Percentiles rank a stretch among this genome's conserved stretches.
Conservation (phyloP, 768 basidiomycete species). For the Suillus subaureus region DNA sequence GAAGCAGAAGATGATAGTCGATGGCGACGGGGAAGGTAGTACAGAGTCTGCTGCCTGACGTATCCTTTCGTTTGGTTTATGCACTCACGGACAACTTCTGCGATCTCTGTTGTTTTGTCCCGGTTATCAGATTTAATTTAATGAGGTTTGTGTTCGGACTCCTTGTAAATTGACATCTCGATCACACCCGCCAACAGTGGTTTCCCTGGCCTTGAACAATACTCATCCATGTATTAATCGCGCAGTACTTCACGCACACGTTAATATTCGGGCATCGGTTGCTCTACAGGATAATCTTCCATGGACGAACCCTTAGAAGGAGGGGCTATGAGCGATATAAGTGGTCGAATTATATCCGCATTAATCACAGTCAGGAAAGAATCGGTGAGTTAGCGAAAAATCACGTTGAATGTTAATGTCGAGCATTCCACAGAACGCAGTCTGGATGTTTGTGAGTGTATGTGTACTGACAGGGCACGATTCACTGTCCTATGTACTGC, state of each 20-base stretch:
- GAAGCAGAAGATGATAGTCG: conserved; percentile 57
- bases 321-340: neutral
- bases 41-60: neutral
- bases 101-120: neutral
- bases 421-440: neutral
- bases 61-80: neutral
- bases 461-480: neutral
- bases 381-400: neutral
- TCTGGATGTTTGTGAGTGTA: neutral
- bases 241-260: neutral
- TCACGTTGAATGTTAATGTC: neutral
- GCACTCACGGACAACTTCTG: neutral
- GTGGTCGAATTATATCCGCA: neutral
- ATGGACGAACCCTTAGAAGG: neutral
- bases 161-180: neutral
- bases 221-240: neutral
- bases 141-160: neutral
- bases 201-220: neutral
- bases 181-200: conserved; percentile 1
- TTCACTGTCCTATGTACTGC: conserved; percentile 32
- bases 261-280: neutral
- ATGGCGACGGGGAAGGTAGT: conserved; percentile 17
- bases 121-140: conserved; percentile 4
- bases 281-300: neutral
- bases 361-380: neutral